phyloP scores from a whole-genome alignment of 2,329 filamentous ascomycete species.

The Pyrenochaeta sp. region DNA sequence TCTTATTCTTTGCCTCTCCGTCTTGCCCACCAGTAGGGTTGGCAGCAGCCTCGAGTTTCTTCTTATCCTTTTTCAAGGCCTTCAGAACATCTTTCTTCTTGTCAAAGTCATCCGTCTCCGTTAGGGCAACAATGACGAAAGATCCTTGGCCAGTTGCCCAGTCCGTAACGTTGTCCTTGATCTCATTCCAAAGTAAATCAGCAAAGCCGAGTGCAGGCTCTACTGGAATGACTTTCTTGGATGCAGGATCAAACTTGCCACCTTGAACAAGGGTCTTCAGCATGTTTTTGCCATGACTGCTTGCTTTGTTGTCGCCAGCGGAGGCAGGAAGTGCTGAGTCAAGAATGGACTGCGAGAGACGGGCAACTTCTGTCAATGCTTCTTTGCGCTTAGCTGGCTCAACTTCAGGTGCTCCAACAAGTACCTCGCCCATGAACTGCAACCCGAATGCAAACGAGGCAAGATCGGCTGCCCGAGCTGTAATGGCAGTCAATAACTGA shows the following conservation, averaged over 20 bases:
- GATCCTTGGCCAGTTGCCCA: constrained; percentile 90
- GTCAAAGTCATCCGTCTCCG: constrained; percentile 75
- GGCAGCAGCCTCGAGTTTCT: constrained; percentile 72
- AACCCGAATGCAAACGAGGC: constrained; percentile 81
- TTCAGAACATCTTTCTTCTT: constrained; percentile 72
- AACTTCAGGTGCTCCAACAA: constrained; percentile 78
- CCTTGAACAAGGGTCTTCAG: constrained; percentile 91
- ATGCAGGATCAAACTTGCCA: constrained; percentile 79
- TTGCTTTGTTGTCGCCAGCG: constrained; percentile 53
- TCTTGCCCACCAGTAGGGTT: constrained; percentile 52
- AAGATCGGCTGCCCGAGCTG: constrained; percentile 71
- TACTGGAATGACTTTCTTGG: constrained; percentile 72
- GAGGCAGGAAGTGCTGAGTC: constrained; percentile 44
- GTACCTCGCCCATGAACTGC: constrained; percentile 82
- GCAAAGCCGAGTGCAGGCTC: constrained; percentile 83
- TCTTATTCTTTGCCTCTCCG: constrained; percentile 39
- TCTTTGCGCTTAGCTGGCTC: constrained; percentile 62
- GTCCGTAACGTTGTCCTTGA: constrained; percentile 74
- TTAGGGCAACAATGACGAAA: constrained; percentile 82
- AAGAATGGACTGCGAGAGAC: constrained; percentile 46
- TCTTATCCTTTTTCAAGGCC: constrained; percentile 75
- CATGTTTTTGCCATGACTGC: constrained; percentile 76
- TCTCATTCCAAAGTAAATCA: constrained; percentile 79
- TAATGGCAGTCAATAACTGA: constrained; percentile 76
- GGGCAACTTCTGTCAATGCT: constrained; percentile 72